phyloP scores from a whole-genome alignment of 129 eudicot genomes.

The Escallonia rubra region DNA sequence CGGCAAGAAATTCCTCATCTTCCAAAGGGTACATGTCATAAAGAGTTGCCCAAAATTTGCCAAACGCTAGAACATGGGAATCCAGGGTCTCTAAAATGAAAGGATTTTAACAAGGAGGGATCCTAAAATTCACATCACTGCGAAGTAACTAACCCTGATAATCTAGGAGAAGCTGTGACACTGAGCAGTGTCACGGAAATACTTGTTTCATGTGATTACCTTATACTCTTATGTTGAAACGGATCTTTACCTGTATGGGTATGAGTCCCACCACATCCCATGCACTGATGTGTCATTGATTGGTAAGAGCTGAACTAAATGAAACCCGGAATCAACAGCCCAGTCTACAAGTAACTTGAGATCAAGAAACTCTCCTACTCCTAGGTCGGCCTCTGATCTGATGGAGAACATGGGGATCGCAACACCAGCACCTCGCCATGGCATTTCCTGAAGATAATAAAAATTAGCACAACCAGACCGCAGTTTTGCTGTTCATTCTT shows the following conservation, averaged over 20 bases:
- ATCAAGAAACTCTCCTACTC: conserved; percentile 99
- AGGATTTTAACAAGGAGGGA: too few species aligned
- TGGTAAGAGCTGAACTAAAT: conserved; percentile 93
- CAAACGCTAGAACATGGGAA: too few species aligned
- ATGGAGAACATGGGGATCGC: conserved; percentile 96
- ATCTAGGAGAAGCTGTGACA: not conserved
- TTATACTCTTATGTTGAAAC: not conserved
- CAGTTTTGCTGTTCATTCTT: conserved; percentile 1
- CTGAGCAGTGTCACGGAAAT: not conserved
- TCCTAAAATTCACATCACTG: too few species aligned
- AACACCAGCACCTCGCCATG: conserved; percentile 99
- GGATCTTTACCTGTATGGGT: conserved; percentile 78
- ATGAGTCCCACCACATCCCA: conserved; percentile 99
- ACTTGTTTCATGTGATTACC: not conserved
- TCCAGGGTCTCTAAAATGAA: too few species aligned
- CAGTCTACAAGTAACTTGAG: conserved; percentile 90
- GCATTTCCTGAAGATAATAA: conserved; percentile 65
- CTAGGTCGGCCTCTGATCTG: conserved; percentile 83
- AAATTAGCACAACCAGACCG: not conserved
- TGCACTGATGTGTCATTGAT: conserved; percentile 96
- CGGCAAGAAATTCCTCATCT: too few species aligned
- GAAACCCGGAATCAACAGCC: conserved; percentile 90
- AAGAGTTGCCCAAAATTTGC: too few species aligned
- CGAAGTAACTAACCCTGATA: too few species aligned
- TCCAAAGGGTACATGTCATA: too few species aligned